Base-by-base conservation (phyloP, 257 asterid genomes). In the Primulina tabacum region DNA sequence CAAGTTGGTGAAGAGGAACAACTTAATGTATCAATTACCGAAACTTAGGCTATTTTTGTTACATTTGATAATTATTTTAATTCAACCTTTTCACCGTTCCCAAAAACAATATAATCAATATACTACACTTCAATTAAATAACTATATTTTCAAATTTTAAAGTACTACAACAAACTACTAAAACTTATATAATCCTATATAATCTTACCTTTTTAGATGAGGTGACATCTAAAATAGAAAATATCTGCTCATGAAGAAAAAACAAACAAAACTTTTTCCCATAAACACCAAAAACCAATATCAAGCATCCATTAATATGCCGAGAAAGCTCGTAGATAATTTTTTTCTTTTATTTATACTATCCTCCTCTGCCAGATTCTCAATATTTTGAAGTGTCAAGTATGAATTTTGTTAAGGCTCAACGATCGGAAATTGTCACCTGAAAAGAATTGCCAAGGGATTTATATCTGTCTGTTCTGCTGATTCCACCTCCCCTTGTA, bases 371-470 rank as follows among this genome's bases (percentile, higher is more conserved):
- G 57, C 57, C 8, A 16, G 20, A 50, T 16, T 50, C 20, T 14
- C 8, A 50, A 16, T 20, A 50, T 16, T 50, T 14, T 50, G 16
- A 5, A 8, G 20, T 50, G 57, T 16, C 57, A 50, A 50, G 57
- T 50, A 10, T 40, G 57, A 50, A 50, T 16, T 50, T 50, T 5
- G 20, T 17, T 2, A 50, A 16, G 21, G 57, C 20, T 16, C 16
- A 57, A 17, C 38, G 32, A n/a, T 20, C 20, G 40, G 60, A 68
- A 34, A 47, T 30, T 55, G 75, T 78, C 32, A 89, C 99, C 94
- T 90, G 99, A 70, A 90, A 93, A 0, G 99, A 87, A 74, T 93
- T 93, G 5, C 97, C 97, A 2, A 93, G 86, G 0, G 96, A 93
- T 53, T 90, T 93, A 53, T 84, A 88, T 24, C 97, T 75, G 30